These are phyloP conservation scores for Lepidium campestre DNA, from an alignment of 441 rosid species.

Conservation along the genomic window DNA sequence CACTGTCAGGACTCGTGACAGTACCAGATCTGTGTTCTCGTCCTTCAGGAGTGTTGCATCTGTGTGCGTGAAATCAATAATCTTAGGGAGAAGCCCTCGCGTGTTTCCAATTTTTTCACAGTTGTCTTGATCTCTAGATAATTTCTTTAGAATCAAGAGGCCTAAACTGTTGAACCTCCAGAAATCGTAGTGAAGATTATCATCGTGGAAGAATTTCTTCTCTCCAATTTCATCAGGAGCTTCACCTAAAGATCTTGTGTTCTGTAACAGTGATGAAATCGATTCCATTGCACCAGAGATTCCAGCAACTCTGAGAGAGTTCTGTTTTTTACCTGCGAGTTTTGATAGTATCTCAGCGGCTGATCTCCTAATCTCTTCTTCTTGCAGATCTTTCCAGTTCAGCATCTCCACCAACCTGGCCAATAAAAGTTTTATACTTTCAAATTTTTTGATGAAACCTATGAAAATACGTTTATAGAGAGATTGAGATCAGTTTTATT, in stretches of 20 bases:
- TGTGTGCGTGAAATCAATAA: slow-evolving; percentile 67
- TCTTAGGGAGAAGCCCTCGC: slow-evolving; percentile 82
- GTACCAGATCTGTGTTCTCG: slow-evolving; percentile 27
- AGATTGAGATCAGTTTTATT: background rate
- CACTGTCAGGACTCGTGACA: slow-evolving; percentile 61
- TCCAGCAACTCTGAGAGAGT: slow-evolving; percentile 77
- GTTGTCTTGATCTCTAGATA: slow-evolving; percentile 84
- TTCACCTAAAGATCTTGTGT: slow-evolving; percentile 38
- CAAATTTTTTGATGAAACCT: too few species aligned
- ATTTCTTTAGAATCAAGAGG: slow-evolving; percentile 67
- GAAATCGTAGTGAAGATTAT: slow-evolving; percentile 43
- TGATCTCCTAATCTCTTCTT: slow-evolving; percentile 74
- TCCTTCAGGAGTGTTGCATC: slow-evolving; percentile 50
- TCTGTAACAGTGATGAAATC: slow-evolving; percentile 76
- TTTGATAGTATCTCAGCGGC: slow-evolving; percentile 77
- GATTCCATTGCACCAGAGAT: slow-evolving; percentile 95
- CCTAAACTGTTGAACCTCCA: slow-evolving; percentile 83
- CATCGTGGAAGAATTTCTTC: slow-evolving; percentile 40
- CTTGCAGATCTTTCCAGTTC: slow-evolving; percentile 84
- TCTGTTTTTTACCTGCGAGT: slow-evolving; percentile 74
- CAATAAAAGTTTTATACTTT: too few species aligned
- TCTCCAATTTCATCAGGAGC: slow-evolving; percentile 78
- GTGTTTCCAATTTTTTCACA: slow-evolving; percentile 92
- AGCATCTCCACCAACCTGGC: slow-evolving; percentile 66
- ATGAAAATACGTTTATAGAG: background rate